phyloP scores from a whole-genome alignment of 1,284 basidiomycete species.

The Fomitopsis schrenkii region DNA sequence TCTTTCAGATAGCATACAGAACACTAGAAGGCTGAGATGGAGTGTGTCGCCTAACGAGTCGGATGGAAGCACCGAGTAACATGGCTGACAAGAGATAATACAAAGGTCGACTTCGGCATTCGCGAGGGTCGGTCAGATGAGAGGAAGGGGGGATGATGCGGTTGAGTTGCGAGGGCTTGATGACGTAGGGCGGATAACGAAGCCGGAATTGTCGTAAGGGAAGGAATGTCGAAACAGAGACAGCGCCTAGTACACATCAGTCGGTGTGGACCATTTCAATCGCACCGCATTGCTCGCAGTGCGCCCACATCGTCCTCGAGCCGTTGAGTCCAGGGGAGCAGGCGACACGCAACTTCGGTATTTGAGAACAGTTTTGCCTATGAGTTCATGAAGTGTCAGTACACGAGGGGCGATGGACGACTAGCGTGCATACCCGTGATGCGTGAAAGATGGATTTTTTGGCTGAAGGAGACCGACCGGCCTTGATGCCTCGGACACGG shows the following conservation, averaged over 20 bases:
- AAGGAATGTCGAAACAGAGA: not conserved
- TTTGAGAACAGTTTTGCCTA: slow-evolving; percentile 68
- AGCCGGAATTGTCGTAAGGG: not conserved
- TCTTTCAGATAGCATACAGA: not conserved
- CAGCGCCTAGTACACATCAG: slow-evolving; percentile 24
- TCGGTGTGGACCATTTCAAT: slow-evolving; percentile 82
- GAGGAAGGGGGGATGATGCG: not conserved
- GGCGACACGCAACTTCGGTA: slow-evolving; percentile 51
- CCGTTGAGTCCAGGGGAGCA: slow-evolving; percentile 33
- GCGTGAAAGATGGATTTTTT: slow-evolving; percentile 46
- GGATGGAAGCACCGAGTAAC: not conserved
- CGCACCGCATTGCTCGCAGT: slow-evolving; percentile 82
- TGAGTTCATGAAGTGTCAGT: too few species aligned
- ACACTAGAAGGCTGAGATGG: not conserved
- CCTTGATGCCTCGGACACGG: slow-evolving; percentile 29
- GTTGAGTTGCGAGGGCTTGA: not conserved
- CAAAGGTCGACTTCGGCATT: not conserved
- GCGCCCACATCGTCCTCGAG: slow-evolving; percentile 72
- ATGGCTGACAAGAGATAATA: not conserved
- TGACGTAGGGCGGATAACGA: slow-evolving; percentile 1
- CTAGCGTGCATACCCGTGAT: slow-evolving; percentile 61
- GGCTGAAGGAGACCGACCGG: slow-evolving; percentile 67
- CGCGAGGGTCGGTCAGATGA: slow-evolving; percentile 3
- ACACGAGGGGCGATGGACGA: not conserved
- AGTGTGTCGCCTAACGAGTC: slow-evolving; percentile 9